A percentile compares a stretch with the other conserved stretches of the same genome.
Conservation (phyloP, 768 basidiomycete species). For the Collybia mongolica region DNA sequence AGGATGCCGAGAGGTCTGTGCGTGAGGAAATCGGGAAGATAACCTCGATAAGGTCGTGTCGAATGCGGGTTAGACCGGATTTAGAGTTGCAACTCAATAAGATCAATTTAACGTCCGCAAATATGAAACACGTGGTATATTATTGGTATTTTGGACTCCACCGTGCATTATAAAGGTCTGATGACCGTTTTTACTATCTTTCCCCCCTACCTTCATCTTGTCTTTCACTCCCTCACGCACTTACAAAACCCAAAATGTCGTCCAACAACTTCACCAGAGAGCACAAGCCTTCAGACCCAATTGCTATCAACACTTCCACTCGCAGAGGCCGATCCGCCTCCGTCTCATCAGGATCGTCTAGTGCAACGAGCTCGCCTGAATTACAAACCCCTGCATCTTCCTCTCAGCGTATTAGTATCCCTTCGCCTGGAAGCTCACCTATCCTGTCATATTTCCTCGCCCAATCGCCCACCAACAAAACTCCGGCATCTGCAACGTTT, state of each 20-base stretch:
- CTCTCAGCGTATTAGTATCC: slow-evolving; percentile 41
- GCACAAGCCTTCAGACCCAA: slow-evolving; percentile 58
- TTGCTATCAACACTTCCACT: slow-evolving; percentile 46
- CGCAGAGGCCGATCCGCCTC: slow-evolving; percentile 62
- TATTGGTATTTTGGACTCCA: slow-evolving; percentile 8
- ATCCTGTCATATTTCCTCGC: slow-evolving; percentile 69
- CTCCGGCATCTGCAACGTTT: slow-evolving; percentile 45
- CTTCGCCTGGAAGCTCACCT: slow-evolving; percentile 65
- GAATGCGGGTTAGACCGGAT: neutral
- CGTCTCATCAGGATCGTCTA: slow-evolving; percentile 58
- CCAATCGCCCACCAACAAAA: slow-evolving; percentile 54
- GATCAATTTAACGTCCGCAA: neutral
- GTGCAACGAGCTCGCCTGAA: slow-evolving; percentile 49
- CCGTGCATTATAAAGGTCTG: slow-evolving; percentile 18
- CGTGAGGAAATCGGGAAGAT: too few species aligned
- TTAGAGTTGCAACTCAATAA: neutral
- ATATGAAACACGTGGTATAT: slow-evolving; percentile 1
- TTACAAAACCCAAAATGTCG: slow-evolving; percentile 8
- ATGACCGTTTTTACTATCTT: slow-evolving; percentile 7
- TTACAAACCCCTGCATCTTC: slow-evolving; percentile 49
- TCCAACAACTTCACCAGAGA: slow-evolving; percentile 26
- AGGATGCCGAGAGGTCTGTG: too few species aligned
- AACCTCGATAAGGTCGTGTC: neutral
- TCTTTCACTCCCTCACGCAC: slow-evolving; percentile 16
- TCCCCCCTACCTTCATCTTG: slow-evolving; percentile 16